Evolutionary conservation across 768 basidiomycete species (phyloP).

Genomic region (Hygrophorus russula): DNA sequence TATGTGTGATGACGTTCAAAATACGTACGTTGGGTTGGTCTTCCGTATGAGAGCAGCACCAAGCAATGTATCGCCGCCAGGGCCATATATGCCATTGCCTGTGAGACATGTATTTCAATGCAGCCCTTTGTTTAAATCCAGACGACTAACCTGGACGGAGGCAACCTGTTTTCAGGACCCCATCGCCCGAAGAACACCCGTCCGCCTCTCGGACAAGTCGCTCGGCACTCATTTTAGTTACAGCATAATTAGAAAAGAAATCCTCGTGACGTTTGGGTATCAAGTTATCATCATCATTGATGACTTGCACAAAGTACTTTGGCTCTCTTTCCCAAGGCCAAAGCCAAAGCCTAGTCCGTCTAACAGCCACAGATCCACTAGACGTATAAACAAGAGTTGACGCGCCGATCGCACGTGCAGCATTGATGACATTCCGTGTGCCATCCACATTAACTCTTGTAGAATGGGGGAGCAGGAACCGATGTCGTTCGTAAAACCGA

Average conservation of each 20-base stretch:
- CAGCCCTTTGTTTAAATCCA: no score
- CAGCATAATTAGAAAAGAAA: slow-evolving; percentile 74
- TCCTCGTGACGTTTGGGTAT: slow-evolving; percentile 44
- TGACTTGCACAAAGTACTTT: slow-evolving; percentile 44
- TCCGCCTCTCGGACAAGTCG: slow-evolving; percentile 27
- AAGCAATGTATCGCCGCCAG: slow-evolving; percentile 61
- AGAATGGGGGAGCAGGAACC: slow-evolving; percentile 39
- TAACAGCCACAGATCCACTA: slow-evolving; percentile 54
- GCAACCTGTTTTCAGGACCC: slow-evolving; percentile 51
- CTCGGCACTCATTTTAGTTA: slow-evolving; percentile 53
- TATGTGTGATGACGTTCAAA: no score
- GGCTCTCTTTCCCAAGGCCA: slow-evolving; percentile 70
- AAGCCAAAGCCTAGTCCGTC: slow-evolving; percentile 47
- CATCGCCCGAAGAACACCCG: slow-evolving; percentile 16
- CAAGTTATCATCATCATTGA: slow-evolving; percentile 47
- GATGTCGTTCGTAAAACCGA: slow-evolving; percentile 61
- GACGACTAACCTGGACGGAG: slow-evolving; percentile 37
- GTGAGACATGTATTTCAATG: no score
- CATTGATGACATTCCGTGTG: slow-evolving; percentile 54
- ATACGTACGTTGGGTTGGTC: slow-evolving; percentile 28
- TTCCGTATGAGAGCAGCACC: slow-evolving; percentile 52
- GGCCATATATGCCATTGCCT: slow-evolving; percentile 67
- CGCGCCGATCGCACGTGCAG: slow-evolving; percentile 44
- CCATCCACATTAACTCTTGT: slow-evolving; percentile 55
- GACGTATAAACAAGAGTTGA: slow-evolving; percentile 59